A percentile compares a stretch with the other conserved stretches of the same genome.
Conservation (phyloP, 2,329 filamentous ascomycete species). For the Arthrobotrys musiformis region DNA sequence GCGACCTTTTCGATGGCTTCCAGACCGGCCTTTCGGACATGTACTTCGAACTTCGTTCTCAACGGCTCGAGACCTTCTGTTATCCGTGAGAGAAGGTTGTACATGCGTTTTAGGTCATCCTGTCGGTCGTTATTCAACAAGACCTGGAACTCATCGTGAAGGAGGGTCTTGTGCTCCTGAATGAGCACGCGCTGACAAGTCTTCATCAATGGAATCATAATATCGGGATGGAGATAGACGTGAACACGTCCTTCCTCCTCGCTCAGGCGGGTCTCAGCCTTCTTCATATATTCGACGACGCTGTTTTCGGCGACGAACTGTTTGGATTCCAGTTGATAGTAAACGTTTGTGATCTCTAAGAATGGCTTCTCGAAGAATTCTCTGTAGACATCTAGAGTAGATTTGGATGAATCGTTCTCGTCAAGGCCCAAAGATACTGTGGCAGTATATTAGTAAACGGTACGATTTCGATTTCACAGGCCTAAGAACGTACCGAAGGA, state of each 20-base stretch:
- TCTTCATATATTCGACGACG: slow-evolving; percentile 99
- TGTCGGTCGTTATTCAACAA: slow-evolving; percentile 93
- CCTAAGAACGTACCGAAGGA: slow-evolving; percentile 70
- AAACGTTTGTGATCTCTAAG: slow-evolving; percentile 81
- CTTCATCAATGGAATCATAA: slow-evolving; percentile 83
- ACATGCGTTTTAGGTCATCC: slow-evolving; percentile 97
- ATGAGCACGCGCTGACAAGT: slow-evolving; percentile 90
- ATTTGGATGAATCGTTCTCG: slow-evolving; percentile 90
- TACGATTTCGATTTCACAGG: background rate
- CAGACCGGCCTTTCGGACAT: slow-evolving; percentile 89
- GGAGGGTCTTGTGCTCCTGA: slow-evolving; percentile 82
- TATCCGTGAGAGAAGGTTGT: slow-evolving; percentile 87
- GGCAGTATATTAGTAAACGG: background rate
- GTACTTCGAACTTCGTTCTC: slow-evolving; percentile 85
- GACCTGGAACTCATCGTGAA: slow-evolving; percentile 94
- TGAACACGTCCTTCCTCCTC: slow-evolving; percentile 95
- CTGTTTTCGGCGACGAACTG: slow-evolving; percentile 96
- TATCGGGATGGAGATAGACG: slow-evolving; percentile 91
- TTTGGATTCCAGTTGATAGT: slow-evolving; percentile 92
- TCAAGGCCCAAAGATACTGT: slow-evolving; percentile 88
- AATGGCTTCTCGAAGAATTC: slow-evolving; percentile 93
- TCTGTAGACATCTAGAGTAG: slow-evolving; percentile 93
- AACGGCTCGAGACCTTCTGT: slow-evolving; percentile 91
- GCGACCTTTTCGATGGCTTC: slow-evolving; percentile 91
- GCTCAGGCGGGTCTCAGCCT: slow-evolving; percentile 86